Evolutionary conservation across 2,329 filamentous ascomycete genomes (phyloP), one percentile per base, ranked within the genome.

Genomic region (Monilinia aucupariae): DNA sequence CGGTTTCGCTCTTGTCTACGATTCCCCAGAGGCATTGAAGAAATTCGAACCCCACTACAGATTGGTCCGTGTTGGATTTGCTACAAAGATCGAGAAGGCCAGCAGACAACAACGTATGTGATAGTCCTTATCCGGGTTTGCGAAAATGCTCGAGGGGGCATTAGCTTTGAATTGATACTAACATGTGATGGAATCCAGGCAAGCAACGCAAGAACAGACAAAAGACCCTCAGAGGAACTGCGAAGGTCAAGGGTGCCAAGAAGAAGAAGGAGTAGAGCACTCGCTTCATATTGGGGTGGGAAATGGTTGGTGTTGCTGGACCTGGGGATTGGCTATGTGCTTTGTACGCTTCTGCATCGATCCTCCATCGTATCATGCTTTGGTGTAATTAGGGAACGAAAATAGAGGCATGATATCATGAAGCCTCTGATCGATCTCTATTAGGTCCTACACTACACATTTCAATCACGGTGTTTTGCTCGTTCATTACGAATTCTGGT

Each of bases 201-300:
- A 99, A 99, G 87, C 94, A 97, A 85, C 90, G 94, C 85, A 99
- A 99, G 91, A 99, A 99, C 91, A 88, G 93, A 81, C 87, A 90
- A 82, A 97, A 99, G 92, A 94, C 93, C 78, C 89, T 97, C 80
- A 90, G 94, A 75, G 94, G 94, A 79, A 96, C 91, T 75, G 93
- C 92, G 77, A 99, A 99, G 91, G 87, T 88, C 85, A 97, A 97
- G 91, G 92, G 92, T 80, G 88, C 88, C 78, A 87, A 88, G 84
- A 86, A 89, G 81, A 94, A 96, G 87, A 96, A 97, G 89, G 91
- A 91, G 82, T 91, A 91, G 83, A 81, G 79, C 78, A 68, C 59
- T 73, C 70, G 60, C 64, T 67, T 64, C 59, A 64, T 69, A 61
- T 64, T 66, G 65, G 68, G 66, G 64, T 63, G 64, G 67, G 68